These are phyloP conservation scores for Saccharomyces hybrid DNA, from an alignment of 1,139 yeast genomes.

Conservation along the genomic window DNA sequence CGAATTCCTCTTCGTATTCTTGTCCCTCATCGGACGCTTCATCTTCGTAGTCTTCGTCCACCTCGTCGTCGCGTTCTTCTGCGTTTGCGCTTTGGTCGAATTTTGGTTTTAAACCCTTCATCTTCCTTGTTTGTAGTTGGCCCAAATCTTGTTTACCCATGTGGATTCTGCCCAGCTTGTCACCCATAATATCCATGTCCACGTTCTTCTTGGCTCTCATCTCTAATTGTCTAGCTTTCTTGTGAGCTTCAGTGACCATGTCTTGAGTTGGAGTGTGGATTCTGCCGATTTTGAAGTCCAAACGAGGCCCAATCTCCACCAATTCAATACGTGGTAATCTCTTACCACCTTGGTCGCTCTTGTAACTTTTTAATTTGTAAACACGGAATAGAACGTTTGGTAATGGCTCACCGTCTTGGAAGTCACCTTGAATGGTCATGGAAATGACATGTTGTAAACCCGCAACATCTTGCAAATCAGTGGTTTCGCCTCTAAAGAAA, in stretches of 20 bases:
- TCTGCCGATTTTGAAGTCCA: conserved; percentile 90
- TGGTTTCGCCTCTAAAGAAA: conserved; percentile 81
- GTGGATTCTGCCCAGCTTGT: conserved; percentile 92
- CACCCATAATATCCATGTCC: conserved; percentile 84
- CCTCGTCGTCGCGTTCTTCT: conserved; percentile 42
- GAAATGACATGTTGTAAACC: conserved; percentile 89
- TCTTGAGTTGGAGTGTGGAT: conserved; percentile 80
- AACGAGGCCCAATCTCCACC: conserved; percentile 92
- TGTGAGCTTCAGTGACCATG: conserved; percentile 81
- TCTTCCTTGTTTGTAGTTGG: conserved; percentile 90
- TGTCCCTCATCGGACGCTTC: conserved; percentile 46
- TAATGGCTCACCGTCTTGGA: conserved; percentile 64
- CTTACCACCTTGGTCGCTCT: conserved; percentile 56
- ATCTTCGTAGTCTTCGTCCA: conserved; percentile 42
- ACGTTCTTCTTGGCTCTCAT: conserved; percentile 85
- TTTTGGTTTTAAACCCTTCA: conserved; percentile 91
- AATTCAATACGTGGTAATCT: conserved; percentile 90
- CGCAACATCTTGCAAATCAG: conserved; percentile 84
- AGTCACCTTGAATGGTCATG: conserved; percentile 66
- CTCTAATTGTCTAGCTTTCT: conserved; percentile 74
- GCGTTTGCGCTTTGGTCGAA: conserved; percentile 55
- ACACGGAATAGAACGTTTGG: conserved; percentile 88
- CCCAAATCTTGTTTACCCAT: conserved; percentile 91
- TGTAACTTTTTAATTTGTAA: conserved; percentile 72
- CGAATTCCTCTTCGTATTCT: conserved; percentile 56